Base-by-base conservation (phyloP, 1,284 basidiomycete genomes). In the Apiotrichum gracile region DNA sequence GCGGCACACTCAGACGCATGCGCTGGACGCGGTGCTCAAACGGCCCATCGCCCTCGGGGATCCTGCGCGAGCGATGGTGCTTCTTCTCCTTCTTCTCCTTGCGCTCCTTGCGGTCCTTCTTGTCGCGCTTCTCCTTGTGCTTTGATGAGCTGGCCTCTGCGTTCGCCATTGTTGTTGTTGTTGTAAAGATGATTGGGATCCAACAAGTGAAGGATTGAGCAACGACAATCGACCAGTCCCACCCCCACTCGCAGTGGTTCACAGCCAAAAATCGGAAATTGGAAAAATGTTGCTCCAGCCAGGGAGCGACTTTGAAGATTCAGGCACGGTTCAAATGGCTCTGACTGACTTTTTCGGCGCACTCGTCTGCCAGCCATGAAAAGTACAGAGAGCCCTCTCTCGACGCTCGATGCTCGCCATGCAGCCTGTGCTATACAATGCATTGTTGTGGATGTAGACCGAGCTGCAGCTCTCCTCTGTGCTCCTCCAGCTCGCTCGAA, bases 1-100 rank as follows among this genome's bases (percentile, higher is more conserved):
- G 91, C 22, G 91, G 82, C 21, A 96, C 80, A n/a, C 88, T 85
- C 34, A 94, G 76, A 21, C 81, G 76, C 61, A 92, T 79, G 17
- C 82, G 81, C 17, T 87, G 82, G 22, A 77, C 78, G 58, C 88
- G 78, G 46, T 84, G 76, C 59, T 81, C 79, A 69, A 92, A 93
- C n/a, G 74, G 71, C 65, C 87, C 83, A 31, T 54, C 57, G 35
- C 41, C 53, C 9, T 14, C 19, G 26, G 29, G 21, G 34, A n/a
- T 40, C 48, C 46, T 54, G 47, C 35, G 21, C 7, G 39, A 38
- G 17, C 10, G 19, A 37, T 52, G 46, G 42, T 45, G 46, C 51
- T 55, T 61, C 40, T 55, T 61, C 41, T 55, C 41, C 46, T 55
- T 50, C 49, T 55, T 51, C n/a, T 49, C 49, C 46, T 61, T 58